Base-by-base conservation (phyloP, 1,284 basidiomycete species). In the Tremellales sp. region DNA sequence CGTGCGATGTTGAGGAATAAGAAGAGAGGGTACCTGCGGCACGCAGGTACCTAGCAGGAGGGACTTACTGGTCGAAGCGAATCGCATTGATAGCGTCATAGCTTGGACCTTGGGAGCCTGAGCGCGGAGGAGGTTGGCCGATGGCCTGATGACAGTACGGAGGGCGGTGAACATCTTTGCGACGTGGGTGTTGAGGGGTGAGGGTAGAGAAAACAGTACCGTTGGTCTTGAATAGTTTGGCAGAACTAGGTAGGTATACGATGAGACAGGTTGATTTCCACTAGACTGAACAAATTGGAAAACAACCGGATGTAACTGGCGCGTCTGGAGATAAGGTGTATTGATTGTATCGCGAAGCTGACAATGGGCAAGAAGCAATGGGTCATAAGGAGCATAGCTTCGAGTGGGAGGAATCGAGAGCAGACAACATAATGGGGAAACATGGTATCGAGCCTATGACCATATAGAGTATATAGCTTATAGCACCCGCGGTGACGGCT, bases 51-150 rank as follows among this genome's bases (percentile, higher is more conserved):
- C 26, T 37, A 35, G 21, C 4, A 22, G 26, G 29, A 25, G 17
- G 25, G 22, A 52, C 58, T 43, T 45, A 63, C 63, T 65, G 29
- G 29, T 31, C 21, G 61, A 63, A 21, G 54, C 42, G 45, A 63
- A 59, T 40, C 63, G 60, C 12, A 61, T 35, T 21, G 56, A 54
- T n/a, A 54, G 49, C 57, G 52, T 40, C 56, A 50, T 23, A 15
- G 29, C 29, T 8, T 8, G 10, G 27, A 37, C 21, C 40, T 15
- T 24, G 29, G 40, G 17, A 48, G 33, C 49, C 48, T 56, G 51
- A 49, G 45, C 49, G 41, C 51, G 50, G 45, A 53, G 45, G 21
- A 53, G 51, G 40, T 48, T 27, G 46, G 51, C 23, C 53, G 51
- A 44, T 42, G 52, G 43, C 45, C 50, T 48, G 49, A 46, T 31